Conservation (phyloP, 768 basidiomycete genomes). For the Phaeotremella fagi region DNA sequence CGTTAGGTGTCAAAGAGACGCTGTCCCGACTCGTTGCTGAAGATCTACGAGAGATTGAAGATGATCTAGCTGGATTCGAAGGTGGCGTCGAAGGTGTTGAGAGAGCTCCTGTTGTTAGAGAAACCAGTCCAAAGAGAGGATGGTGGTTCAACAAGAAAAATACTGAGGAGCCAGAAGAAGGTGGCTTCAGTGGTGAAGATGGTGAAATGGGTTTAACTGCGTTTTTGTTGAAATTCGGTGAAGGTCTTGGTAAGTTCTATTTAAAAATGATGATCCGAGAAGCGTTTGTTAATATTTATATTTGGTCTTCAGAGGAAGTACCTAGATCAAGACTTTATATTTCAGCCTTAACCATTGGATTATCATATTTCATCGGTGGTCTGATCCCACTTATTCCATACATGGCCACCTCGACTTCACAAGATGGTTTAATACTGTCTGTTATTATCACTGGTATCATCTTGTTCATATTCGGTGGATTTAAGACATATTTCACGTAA, state of each 20-base stretch:
- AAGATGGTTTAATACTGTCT: conserved; percentile 53
- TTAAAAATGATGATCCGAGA: neutral
- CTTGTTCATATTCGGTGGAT: conserved; percentile 80
- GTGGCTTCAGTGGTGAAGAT: conserved; percentile 61
- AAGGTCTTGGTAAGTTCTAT: conserved; percentile 66
- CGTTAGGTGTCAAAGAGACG: conserved; percentile 80
- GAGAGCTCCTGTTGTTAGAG: conserved; percentile 16
- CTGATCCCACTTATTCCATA: conserved; percentile 88
- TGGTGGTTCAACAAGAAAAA: conserved; percentile 19
- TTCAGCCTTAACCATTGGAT: conserved; percentile 90
- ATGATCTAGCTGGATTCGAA: conserved; percentile 28
- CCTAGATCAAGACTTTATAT: conserved; percentile 76
- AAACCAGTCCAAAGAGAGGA: conserved; percentile 2
- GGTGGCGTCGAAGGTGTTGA: conserved; percentile 58
- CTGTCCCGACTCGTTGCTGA: conserved; percentile 74
- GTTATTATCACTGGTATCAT: conserved; percentile 75
- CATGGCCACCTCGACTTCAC: conserved; percentile 74
- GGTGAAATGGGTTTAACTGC: conserved; percentile 84
- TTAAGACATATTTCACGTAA: conserved; percentile 76
- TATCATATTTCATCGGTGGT: conserved; percentile 89
- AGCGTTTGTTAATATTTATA: neutral
- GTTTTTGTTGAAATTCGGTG: conserved; percentile 94
- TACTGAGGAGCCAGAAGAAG: conserved; percentile 56
- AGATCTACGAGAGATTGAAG: conserved; percentile 56
- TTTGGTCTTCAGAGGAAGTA: conserved; percentile 65